A percentile compares a stretch with the other conserved stretches of the same genome.
These are phyloP conservation scores for Nelumbo lutea DNA, from an alignment of 164 flowering plant genomes.

Conservation along the genomic window DNA sequence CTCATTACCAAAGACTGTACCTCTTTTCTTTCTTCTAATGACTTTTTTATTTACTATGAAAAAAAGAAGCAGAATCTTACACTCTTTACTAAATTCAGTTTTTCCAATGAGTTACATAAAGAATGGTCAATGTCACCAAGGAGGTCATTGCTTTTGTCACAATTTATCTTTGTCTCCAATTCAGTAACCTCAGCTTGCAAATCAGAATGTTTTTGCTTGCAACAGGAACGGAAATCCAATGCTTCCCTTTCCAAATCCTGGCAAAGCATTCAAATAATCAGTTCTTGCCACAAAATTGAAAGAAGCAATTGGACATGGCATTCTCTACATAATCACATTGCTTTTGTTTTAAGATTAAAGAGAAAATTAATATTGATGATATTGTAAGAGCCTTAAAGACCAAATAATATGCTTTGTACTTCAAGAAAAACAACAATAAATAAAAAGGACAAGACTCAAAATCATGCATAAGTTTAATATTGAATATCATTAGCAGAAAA, in stretches of 20 bases:
- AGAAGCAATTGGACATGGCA: background rate
- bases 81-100: conserved; percentile 43
- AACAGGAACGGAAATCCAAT: conserved; percentile 26
- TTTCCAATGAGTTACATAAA: conserved; percentile 25
- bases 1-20: too few species aligned
- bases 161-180: conserved; percentile 32
- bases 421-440: background rate
- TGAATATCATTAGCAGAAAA: background rate
- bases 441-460: background rate
- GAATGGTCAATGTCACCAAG: conserved; percentile 21
- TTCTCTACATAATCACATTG: too few species aligned
- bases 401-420: background rate
- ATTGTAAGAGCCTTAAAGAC: background rate
- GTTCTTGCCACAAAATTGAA: background rate
- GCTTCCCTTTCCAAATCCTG: conserved; percentile 48
- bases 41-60: too few species aligned
- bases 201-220: conserved; percentile 19
- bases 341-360: too few species aligned
- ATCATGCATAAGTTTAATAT: background rate
- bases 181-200: conserved; percentile 39
- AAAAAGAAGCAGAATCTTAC: conserved; percentile 23
- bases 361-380: too few species aligned
- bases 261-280: conserved; percentile 6
- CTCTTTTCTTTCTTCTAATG: too few species aligned
- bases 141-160: conserved; percentile 13